A percentile compares a stretch with the other conserved stretches of the same genome.
Evolutionary conservation across 2,329 filamentous ascomycete species (phyloP).

Genomic region (Cryphonectria radicalis): DNA sequence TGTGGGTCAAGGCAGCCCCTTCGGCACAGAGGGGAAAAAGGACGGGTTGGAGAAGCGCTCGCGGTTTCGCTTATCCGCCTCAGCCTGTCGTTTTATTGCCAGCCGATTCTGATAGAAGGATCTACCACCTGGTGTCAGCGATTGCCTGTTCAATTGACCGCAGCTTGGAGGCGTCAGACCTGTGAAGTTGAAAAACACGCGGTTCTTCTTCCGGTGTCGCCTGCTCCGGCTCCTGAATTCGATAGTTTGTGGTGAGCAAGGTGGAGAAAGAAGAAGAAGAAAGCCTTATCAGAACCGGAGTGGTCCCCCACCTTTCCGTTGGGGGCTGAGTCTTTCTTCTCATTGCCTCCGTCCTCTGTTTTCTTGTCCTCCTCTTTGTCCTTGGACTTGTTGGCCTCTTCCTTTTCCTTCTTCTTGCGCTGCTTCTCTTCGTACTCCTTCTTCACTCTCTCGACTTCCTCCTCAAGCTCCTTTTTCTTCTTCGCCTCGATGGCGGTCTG

Average conservation of each 20-base stretch:
- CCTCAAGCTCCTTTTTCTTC: slow-evolving; percentile 67
- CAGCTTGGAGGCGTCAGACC: slow-evolving; percentile 49
- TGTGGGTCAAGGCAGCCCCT: slow-evolving; percentile 50
- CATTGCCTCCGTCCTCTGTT: slow-evolving; percentile 41
- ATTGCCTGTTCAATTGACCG: background rate
- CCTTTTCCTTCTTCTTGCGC: slow-evolving; percentile 70
- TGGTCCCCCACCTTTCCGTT: slow-evolving; percentile 37
- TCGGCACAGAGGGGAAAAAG: slow-evolving; percentile 85
- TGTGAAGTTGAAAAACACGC: slow-evolving; percentile 82
- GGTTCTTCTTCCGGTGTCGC: slow-evolving; percentile 66
- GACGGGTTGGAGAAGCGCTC: slow-evolving; percentile 79
- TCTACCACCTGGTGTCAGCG: slow-evolving; percentile 48
- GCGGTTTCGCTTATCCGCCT: slow-evolving; percentile 78
- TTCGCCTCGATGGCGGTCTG: slow-evolving; percentile 67
- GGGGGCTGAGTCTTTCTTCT: slow-evolving; percentile 41
- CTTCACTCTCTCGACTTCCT: slow-evolving; percentile 67
- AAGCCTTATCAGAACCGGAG: background rate
- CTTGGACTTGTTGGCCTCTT: slow-evolving; percentile 60
- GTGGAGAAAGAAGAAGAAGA: background rate
- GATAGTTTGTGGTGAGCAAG: slow-evolving; percentile 43
- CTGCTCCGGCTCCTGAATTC: slow-evolving; percentile 44
- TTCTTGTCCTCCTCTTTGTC: slow-evolving; percentile 53
- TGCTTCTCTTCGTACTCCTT: slow-evolving; percentile 79
- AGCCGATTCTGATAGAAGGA: slow-evolving; percentile 86
- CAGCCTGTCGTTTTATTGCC: slow-evolving; percentile 76